Percentiles rank a stretch among this genome's conserved stretches.
These are phyloP conservation scores for Bruguiera sexangula DNA, from an alignment of 345 rosid genomes.

Conservation along the genomic window DNA sequence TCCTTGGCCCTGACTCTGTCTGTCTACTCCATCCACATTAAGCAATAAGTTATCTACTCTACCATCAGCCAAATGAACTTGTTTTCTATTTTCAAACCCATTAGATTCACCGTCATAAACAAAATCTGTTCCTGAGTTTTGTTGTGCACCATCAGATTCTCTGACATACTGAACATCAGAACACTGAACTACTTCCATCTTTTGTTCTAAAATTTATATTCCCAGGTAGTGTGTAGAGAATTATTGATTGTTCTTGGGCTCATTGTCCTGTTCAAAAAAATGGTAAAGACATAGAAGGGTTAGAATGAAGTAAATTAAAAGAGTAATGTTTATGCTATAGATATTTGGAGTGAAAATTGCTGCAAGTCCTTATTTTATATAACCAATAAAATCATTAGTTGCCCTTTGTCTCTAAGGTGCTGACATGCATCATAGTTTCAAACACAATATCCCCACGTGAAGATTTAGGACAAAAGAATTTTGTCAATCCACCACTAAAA, in stretches of 20 bases:
- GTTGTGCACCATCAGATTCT: constrained; percentile 43
- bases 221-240: constrained; percentile 13
- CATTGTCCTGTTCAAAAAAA: constrained; percentile 32
- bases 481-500: too few species aligned
- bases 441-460: too few species aligned
- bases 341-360: neutral
- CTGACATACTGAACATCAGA: constrained; percentile 47
- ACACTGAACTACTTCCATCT: constrained; percentile 58
- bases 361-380: neutral
- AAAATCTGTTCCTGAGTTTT: constrained; percentile 30
- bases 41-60: constrained; percentile 33
- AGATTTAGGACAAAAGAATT: too few species aligned
- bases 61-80: constrained; percentile 36
- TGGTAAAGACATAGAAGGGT: constrained; percentile 12
- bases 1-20: constrained; percentile 33
- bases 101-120: constrained; percentile 34
- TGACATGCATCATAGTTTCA: too few species aligned
- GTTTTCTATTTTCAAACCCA: constrained; percentile 30
- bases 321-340: constrained; percentile 1
- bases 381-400: too few species aligned
- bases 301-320: constrained; percentile 10
- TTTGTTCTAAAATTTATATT: constrained; percentile 22
- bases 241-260: constrained; percentile 15
- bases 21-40: constrained; percentile 32
- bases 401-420: too few species aligned